These are phyloP conservation scores for Turnera subulata DNA, from an alignment of 345 rosid genomes.

Conservation along the genomic window DNA sequence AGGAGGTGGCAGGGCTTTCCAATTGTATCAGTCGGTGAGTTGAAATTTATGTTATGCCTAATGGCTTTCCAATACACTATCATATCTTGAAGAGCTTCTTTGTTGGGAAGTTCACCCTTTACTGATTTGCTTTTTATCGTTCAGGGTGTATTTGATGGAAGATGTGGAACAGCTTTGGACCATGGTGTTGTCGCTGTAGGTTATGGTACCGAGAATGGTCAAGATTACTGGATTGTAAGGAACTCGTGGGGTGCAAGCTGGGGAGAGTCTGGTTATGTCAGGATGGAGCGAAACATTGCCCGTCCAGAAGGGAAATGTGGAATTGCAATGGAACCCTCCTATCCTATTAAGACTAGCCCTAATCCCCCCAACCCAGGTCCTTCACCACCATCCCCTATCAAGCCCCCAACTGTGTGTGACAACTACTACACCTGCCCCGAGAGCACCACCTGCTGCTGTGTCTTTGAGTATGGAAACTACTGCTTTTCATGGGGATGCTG, in stretches of 20 bases:
- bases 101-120: too few relatives aligned
- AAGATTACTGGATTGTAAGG: constrained; percentile 75
- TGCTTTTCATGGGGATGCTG: constrained; percentile 98
- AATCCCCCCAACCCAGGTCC: constrained; percentile 98
- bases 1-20: constrained; percentile 78
- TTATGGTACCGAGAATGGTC: constrained; percentile 73
- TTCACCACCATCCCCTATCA: constrained; percentile 80
- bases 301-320: constrained; percentile 69
- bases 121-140: neutral
- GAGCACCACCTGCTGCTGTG: constrained; percentile 85
- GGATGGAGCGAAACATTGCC: constrained; percentile 55
- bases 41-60: too few relatives aligned
- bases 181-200: constrained; percentile 93
- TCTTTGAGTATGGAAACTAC: constrained; percentile 46
- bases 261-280: constrained; percentile 85
- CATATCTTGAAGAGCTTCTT: too few relatives aligned
- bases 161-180: constrained; percentile 71
- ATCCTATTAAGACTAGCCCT: constrained; percentile 70
- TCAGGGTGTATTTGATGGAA: constrained; percentile 76
- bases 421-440: constrained; percentile 58
- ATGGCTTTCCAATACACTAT: too few relatives aligned
- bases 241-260: constrained; percentile 83
- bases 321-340: constrained; percentile 78
- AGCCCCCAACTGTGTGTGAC: constrained; percentile 74
- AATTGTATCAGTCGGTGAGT: constrained; percentile 73